These are phyloP conservation scores for Morella rubra DNA, from an alignment of 306 rosid genomes.

Conservation along the genomic window DNA sequence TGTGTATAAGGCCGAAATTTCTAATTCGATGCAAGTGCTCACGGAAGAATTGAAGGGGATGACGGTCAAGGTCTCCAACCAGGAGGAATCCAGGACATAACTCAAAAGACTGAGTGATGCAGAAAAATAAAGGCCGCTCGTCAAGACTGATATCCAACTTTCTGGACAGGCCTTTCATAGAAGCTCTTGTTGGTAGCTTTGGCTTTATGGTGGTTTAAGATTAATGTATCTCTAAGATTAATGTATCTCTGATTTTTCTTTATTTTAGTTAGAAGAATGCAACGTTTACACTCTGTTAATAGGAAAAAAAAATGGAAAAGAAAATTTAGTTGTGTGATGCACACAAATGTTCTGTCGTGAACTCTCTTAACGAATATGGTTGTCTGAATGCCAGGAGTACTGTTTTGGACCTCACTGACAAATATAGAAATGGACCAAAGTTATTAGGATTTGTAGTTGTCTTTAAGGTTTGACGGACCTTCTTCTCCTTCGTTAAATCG, in stretches of 20 bases:
- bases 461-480: too few species aligned
- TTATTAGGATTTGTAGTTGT: too few species aligned
- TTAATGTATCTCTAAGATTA: background rate
- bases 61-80: conserved; percentile 2
- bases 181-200: background rate
- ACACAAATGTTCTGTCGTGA: too few species aligned
- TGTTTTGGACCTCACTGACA: background rate
- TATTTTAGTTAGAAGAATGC: background rate
- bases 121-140: background rate
- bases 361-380: background rate
- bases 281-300: background rate
- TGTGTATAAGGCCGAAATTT: conserved; percentile 76
- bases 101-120: background rate
- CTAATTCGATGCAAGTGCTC: conserved; percentile 65
- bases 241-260: background rate
- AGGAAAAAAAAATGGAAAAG: background rate
- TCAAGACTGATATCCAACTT: background rate
- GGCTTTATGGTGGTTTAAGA: background rate
- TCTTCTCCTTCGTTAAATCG: too few species aligned
- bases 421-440: too few species aligned
- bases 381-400: background rate
- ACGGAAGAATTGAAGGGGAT: conserved; percentile 61
- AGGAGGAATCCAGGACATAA: conserved; percentile 2
- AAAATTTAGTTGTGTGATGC: too few species aligned
- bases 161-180: background rate